Conservation (phyloP, 1,139 yeast species). For the Eremothecium cymbalariae region DNA sequence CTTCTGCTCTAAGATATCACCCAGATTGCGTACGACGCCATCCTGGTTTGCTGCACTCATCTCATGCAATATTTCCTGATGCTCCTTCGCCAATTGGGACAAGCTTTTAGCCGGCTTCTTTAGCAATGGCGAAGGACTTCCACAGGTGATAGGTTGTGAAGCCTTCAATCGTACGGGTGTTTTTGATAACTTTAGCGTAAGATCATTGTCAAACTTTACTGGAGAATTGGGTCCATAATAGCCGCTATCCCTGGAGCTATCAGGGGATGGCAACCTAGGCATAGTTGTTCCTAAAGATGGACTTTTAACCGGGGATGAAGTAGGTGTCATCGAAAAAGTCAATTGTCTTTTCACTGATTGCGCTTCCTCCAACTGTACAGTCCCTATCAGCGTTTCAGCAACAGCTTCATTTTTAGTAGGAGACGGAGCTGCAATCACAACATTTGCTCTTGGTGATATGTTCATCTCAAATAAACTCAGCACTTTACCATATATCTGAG, state of each 20-base stretch:
- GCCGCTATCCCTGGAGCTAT: background rate
- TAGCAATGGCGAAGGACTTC: constrained; percentile 29
- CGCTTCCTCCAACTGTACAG: background rate
- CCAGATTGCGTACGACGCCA: constrained; percentile 3
- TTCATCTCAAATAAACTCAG: constrained; percentile 29
- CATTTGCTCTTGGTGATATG: constrained; percentile 21
- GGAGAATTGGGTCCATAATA: constrained; percentile 31
- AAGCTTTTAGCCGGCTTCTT: constrained; percentile 26
- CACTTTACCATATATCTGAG: constrained; percentile 31
- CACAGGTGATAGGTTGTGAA: constrained; percentile 8
- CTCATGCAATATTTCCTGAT: constrained; percentile 21
- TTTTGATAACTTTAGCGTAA: constrained; percentile 8
- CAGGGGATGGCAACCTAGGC: background rate
- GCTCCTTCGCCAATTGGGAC: constrained; percentile 22
- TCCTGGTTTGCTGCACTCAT: constrained; percentile 12
- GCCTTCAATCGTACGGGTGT: constrained; percentile 12
- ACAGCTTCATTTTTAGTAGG: constrained; percentile 1
- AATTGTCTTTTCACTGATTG: constrained; percentile 14
- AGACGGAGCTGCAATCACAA: background rate
- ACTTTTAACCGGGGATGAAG: constrained; percentile 16
- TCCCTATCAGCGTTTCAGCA: background rate
- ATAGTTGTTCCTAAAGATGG: background rate
- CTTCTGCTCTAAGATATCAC: constrained; percentile 4
- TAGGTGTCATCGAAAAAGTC: constrained; percentile 14
- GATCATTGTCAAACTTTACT: constrained; percentile 17